phyloP scores from a whole-genome alignment of 495 filamentous ascomycete genomes.

The Penicillium psychrofluorescens region DNA sequence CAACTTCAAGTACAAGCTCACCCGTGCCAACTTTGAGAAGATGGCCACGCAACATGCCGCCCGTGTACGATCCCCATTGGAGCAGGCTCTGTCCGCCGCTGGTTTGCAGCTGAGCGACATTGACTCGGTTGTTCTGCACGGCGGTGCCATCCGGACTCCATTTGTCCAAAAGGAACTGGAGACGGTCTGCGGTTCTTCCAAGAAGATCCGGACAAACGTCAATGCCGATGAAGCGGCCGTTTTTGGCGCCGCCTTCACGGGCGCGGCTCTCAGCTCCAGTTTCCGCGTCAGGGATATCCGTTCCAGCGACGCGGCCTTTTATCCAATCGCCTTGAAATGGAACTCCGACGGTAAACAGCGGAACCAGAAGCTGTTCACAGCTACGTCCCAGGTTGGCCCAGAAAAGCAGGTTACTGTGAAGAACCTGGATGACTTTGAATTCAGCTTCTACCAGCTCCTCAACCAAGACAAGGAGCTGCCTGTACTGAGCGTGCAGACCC shows the following conservation, averaged over 20 bases:
- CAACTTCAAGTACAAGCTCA: slow-evolving; percentile 87
- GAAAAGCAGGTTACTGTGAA: slow-evolving; percentile 86
- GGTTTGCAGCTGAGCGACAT: slow-evolving; percentile 68
- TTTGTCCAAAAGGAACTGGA: slow-evolving; percentile 91
- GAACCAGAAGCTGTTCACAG: slow-evolving; percentile 70
- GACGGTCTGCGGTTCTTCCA: slow-evolving; percentile 56
- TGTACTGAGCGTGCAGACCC: slow-evolving; percentile 53
- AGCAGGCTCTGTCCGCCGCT: slow-evolving; percentile 67
- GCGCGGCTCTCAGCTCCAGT: slow-evolving; percentile 79
- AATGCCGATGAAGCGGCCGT: slow-evolving; percentile 97
- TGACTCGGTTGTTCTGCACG: slow-evolving; percentile 87
- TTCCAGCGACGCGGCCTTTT: slow-evolving; percentile 62
- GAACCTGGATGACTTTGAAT: slow-evolving; percentile 76
- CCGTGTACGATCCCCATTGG: slow-evolving; percentile 61
- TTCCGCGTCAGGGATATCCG: slow-evolving; percentile 98
- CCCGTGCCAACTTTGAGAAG: slow-evolving; percentile 75
- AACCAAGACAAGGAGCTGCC: slow-evolving; percentile 38
- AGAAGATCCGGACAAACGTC: slow-evolving; percentile 86
- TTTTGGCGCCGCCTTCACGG: slow-evolving; percentile 94
- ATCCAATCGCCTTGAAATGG: slow-evolving; percentile 68
- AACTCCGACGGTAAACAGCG: slow-evolving; percentile 52
- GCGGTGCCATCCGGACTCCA: slow-evolving; percentile 83
- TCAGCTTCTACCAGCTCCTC: slow-evolving; percentile 72
- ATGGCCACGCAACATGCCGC: slow-evolving; percentile 62
- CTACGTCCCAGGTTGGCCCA: slow-evolving; percentile 65